Conservation (phyloP, 2,329 filamentous ascomycete genomes). For the Trichophyton equinum region DNA sequence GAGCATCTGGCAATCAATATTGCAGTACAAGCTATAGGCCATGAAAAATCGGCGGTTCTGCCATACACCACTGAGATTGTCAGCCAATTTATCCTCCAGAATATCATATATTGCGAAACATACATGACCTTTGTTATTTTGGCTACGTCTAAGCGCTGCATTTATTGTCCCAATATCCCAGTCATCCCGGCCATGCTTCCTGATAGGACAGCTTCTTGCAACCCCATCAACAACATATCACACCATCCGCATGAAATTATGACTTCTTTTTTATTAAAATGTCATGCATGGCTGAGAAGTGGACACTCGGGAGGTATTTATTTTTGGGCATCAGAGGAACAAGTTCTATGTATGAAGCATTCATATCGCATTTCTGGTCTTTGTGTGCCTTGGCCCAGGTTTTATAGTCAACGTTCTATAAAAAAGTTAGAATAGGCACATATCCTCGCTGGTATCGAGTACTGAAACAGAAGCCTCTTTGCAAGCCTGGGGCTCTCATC, state of each 20-base stretch:
- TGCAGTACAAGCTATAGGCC: no score
- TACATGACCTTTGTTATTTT: neutral
- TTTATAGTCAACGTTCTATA: neutral
- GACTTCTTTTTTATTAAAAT: neutral
- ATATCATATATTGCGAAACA: no score
- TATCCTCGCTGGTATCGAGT: neutral
- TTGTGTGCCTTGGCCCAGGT: neutral
- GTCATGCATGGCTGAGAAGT: neutral
- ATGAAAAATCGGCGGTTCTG: no score
- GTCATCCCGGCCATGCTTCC: neutral
- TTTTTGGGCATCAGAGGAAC: neutral
- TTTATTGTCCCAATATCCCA: neutral
- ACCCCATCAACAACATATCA: neutral
- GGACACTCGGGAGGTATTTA: neutral
- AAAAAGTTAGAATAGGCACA: neutral
- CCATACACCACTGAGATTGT: no score
- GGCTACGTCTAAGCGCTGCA: neutral
- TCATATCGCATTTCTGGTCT: neutral
- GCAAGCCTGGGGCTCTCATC: neutral
- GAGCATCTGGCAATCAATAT: no score
- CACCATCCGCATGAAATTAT: neutral
- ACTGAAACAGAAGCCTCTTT: neutral
- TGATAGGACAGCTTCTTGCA: neutral
- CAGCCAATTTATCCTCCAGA: no score
- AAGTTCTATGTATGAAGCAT: neutral